Percentiles rank a stretch among this genome's conserved stretches.
These are phyloP conservation scores for Boletus pseudopeckii DNA, from an alignment of 768 basidiomycete genomes.

Conservation along the genomic window DNA sequence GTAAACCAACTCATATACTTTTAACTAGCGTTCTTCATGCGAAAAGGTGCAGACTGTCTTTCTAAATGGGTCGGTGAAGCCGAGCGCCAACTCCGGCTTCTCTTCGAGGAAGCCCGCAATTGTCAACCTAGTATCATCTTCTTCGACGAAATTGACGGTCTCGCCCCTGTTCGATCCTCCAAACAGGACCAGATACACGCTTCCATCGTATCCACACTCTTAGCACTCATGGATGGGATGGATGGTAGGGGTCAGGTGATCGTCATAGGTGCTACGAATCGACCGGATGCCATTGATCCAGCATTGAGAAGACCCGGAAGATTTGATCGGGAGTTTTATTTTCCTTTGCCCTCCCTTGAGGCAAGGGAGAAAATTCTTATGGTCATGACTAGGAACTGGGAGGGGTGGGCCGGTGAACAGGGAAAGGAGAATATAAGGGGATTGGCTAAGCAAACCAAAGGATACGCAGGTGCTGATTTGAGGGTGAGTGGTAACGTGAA, in stretches of 20 bases:
- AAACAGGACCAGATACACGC: slow-evolving; percentile 99
- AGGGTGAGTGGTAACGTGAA: slow-evolving; percentile 51
- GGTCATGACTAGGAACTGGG: slow-evolving; percentile 91
- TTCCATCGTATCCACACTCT: slow-evolving; percentile 90
- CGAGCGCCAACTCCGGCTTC: slow-evolving; percentile 87
- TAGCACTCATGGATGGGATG: slow-evolving; percentile 99
- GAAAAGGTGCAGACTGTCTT: slow-evolving; percentile 96
- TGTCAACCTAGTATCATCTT: slow-evolving; percentile 97
- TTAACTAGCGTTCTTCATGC: slow-evolving; percentile 94
- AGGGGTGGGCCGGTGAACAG: slow-evolving; percentile 64
- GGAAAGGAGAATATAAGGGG: slow-evolving; percentile 53
- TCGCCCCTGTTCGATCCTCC: slow-evolving; percentile 96
- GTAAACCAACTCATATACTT: not conserved
- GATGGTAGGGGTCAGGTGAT: slow-evolving; percentile 96
- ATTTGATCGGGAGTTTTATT: slow-evolving; percentile 98
- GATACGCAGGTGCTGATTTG: slow-evolving; percentile 96
- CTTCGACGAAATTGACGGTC: slow-evolving; percentile 98
- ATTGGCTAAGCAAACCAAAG: slow-evolving; percentile 88
- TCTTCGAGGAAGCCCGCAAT: slow-evolving; percentile 93
- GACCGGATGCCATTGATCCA: slow-evolving; percentile 97
- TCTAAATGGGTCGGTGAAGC: slow-evolving; percentile 99
- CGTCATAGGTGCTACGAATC: slow-evolving; percentile 96
- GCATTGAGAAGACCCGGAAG: slow-evolving; percentile 90
- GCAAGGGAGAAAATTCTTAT: slow-evolving; percentile 85
- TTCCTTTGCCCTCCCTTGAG: slow-evolving; percentile 80